These are phyloP conservation scores for Penicillium freii DNA, from an alignment of 2,329 filamentous ascomycete species.

Conservation along the genomic window DNA sequence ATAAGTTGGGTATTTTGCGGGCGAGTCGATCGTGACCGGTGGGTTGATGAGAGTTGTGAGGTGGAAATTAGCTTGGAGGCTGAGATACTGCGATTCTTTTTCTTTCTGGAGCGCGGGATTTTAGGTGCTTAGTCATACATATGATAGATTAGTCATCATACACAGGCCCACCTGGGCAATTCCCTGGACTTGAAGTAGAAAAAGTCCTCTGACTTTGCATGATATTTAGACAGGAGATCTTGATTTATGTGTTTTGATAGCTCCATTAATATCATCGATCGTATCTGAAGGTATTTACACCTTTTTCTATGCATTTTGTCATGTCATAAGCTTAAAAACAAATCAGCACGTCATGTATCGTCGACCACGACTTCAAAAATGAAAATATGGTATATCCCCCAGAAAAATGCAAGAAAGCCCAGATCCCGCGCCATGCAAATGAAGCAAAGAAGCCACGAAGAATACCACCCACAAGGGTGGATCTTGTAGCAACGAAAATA, in stretches of 20 bases:
- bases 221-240: background rate
- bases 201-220: background rate
- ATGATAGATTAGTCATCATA: background rate
- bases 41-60: background rate
- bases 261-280: background rate
- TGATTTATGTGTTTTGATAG: background rate
- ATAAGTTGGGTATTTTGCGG: background rate
- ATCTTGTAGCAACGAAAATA: background rate
- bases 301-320: background rate
- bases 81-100: constrained; percentile 6
- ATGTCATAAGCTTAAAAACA: background rate
- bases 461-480: background rate
- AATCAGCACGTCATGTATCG: background rate
- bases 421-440: constrained; percentile 23
- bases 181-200: background rate
- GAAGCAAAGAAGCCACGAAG: background rate
- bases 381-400: constrained; percentile 19
- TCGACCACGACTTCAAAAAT: background rate
- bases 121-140: constrained; percentile 4
- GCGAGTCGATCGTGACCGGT: background rate
- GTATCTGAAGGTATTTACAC: background rate
- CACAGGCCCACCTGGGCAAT: background rate
- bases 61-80: background rate
- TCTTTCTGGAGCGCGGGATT: constrained; percentile 12
- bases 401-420: constrained; percentile 13